phyloP scores from a whole-genome alignment of 345 rosid species.

The Physaria fendleri region DNA sequence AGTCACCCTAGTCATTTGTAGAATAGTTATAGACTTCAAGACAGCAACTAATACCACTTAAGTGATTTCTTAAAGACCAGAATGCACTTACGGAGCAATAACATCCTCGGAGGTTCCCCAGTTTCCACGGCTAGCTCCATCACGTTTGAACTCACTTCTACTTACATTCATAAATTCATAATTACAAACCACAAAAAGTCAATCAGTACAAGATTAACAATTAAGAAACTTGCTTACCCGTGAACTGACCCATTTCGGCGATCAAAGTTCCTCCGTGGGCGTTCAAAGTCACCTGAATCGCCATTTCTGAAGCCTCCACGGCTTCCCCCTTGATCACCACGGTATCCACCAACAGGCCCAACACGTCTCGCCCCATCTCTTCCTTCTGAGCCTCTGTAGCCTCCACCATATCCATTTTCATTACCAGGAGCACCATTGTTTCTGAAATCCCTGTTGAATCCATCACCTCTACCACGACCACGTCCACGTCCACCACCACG shows the following conservation, averaged over 20 bases:
- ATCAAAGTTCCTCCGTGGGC: constrained; percentile 57
- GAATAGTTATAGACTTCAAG: too few relatives aligned
- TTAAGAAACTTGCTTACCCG: constrained; percentile 44
- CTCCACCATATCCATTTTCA: constrained; percentile 40
- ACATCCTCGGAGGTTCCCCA: too few relatives aligned
- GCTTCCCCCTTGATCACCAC: constrained; percentile 59
- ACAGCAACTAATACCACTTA: too few relatives aligned
- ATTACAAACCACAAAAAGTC: background rate
- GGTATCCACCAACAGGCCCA: constrained; percentile 49
- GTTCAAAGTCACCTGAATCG: constrained; percentile 61
- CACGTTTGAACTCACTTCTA: too few relatives aligned
- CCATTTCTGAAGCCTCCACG: constrained; percentile 62
- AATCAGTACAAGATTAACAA: background rate
- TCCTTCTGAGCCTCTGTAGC: constrained; percentile 45
- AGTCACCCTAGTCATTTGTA: too few relatives aligned
- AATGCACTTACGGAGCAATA: too few relatives aligned
- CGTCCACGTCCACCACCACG: constrained; percentile 45
- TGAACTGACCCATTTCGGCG: constrained; percentile 90
- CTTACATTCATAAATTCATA: background rate
- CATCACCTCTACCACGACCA: constrained; percentile 36
- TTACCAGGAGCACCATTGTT: constrained; percentile 38
- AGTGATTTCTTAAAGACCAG: too few relatives aligned
- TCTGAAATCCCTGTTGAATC: constrained; percentile 49
- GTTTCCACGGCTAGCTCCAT: too few relatives aligned
- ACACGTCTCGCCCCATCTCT: constrained; percentile 54